phyloP scores from a whole-genome alignment of 2,329 filamentous ascomycete genomes.

The Kalaharituber pfeilii region DNA sequence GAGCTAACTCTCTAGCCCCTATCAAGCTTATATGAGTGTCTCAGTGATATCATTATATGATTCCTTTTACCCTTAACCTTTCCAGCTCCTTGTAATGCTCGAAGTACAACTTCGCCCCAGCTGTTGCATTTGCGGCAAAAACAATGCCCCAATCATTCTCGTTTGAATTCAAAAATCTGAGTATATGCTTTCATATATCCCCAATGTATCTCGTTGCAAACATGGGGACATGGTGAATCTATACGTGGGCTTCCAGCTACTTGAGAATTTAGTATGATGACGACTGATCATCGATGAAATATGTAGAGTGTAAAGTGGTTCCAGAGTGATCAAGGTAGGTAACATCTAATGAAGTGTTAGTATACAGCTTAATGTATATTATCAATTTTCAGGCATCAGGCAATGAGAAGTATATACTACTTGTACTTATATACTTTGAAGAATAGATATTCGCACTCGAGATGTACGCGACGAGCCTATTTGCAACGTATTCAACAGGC shows the following conservation, averaged over 20 bases:
- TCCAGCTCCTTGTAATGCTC: constrained; percentile 48
- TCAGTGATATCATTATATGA: constrained; percentile 66
- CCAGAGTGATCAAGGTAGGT: neutral
- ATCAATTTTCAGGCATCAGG: too few species aligned
- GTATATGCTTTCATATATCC: constrained; percentile 27
- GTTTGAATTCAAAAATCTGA: constrained; percentile 66
- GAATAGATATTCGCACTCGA: neutral
- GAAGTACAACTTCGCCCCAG: constrained; percentile 73
- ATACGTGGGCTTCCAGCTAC: neutral
- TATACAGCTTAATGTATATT: neutral
- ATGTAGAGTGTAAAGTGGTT: neutral
- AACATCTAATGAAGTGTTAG: neutral
- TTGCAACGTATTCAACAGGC: too few species aligned
- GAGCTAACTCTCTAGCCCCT: constrained; percentile 41
- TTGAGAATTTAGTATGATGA: neutral
- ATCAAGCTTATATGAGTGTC: constrained; percentile 77
- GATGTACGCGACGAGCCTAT: too few species aligned
- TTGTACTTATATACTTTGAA: neutral
- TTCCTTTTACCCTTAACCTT: constrained; percentile 33
- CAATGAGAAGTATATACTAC: neutral
- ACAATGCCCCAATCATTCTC: constrained; percentile 70
- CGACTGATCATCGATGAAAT: neutral
- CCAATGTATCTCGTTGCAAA: neutral
- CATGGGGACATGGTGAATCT: neutral
- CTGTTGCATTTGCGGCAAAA: constrained; percentile 84